Base-by-base conservation (phyloP, 768 basidiomycete species). In the Mycena floridula region DNA sequence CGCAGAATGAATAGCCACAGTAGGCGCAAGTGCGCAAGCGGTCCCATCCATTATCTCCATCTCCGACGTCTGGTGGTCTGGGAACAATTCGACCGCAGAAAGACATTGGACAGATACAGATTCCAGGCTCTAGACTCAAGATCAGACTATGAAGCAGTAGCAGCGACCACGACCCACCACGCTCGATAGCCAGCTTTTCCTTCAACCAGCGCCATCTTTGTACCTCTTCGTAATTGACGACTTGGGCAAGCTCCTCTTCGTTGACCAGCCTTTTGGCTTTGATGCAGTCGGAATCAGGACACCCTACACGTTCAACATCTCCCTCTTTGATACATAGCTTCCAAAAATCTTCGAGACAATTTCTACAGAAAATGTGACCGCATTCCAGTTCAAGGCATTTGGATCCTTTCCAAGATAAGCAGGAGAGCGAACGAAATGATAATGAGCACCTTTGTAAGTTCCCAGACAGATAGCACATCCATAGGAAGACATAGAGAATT, bases 341-440 rank as follows among this genome's bases (percentile, higher is more conserved):
- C 91, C 91, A 96, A 58, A 87, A 93, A 42, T 85, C 82, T 42
- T 71, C 70, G 22, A 95, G 61, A 57, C 92, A 95, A 7, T 73
- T 60, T n/a, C 79, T 76, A 59, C 92, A 95, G 59, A 92, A 94
- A 11, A 92, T 74, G 59, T 94, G 92, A 1, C 63, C 62, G 56
- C 91, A 94, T 2, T 67, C 57, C 40, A 94, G 67, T 49, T 77
- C 71, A 13, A 92, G 54, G 58, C 90, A 92, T 51, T 78, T 76
- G 12, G 76, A 71, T 36, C 92, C 92, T 57, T 89, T n/a, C n/a
- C n/a, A n/a, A n/a, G n/a, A n/a, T n/a, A n/a, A n/a, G n/a, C n/a
- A n/a, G n/a, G n/a, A n/a, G n/a, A n/a, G n/a, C n/a, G n/a, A n/a
- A n/a, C n/a, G n/a, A n/a, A n/a, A n/a, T n/a, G n/a, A n/a, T n/a